Evolutionary conservation across 73 alveolate species (phyloP).

Genomic region (Symbiodinium natans): DNA sequence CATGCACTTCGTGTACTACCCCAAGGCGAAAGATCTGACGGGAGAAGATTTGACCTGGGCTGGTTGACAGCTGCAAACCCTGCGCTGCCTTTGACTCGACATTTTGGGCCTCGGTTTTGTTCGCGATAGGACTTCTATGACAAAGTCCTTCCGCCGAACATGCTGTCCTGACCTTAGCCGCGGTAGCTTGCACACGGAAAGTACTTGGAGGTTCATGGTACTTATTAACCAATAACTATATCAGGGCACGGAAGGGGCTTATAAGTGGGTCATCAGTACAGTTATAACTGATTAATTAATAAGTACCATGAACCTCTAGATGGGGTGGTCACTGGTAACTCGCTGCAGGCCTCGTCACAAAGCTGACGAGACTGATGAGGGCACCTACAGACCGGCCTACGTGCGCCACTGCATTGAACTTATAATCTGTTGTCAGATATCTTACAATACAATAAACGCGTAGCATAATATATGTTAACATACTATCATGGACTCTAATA

Average conservation of each 20-base stretch:
- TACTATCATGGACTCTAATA: too few relatives aligned
- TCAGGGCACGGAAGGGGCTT: too few relatives aligned
- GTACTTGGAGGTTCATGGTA: too few relatives aligned
- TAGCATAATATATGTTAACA: too few relatives aligned
- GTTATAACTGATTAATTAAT: too few relatives aligned
- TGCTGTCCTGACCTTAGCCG: conserved; percentile 22
- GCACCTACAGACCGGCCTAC: conserved; percentile 85
- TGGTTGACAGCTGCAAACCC: background rate
- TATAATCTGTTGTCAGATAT: background rate
- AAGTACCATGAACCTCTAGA: too few relatives aligned
- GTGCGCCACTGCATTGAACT: background rate
- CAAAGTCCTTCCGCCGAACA: conserved; percentile 61
- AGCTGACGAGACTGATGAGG: conserved; percentile 77
- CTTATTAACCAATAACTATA: too few relatives aligned
- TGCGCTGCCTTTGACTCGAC: background rate
- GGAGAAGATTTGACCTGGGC: background rate
- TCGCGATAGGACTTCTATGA: conserved; percentile 47
- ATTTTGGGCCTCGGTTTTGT: background rate
- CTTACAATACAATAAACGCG: too few relatives aligned
- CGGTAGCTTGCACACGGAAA: background rate
- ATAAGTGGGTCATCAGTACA: too few relatives aligned
- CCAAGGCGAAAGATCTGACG: conserved; percentile 30
- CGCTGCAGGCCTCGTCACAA: conserved; percentile 77
- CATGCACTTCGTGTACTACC: conserved; percentile 77
- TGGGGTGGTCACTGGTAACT: too few relatives aligned